A percentile compares a stretch with the other conserved stretches of the same genome.
These are phyloP conservation scores for Acer negundo DNA, from an alignment of 345 rosid genomes.

Conservation along the genomic window DNA sequence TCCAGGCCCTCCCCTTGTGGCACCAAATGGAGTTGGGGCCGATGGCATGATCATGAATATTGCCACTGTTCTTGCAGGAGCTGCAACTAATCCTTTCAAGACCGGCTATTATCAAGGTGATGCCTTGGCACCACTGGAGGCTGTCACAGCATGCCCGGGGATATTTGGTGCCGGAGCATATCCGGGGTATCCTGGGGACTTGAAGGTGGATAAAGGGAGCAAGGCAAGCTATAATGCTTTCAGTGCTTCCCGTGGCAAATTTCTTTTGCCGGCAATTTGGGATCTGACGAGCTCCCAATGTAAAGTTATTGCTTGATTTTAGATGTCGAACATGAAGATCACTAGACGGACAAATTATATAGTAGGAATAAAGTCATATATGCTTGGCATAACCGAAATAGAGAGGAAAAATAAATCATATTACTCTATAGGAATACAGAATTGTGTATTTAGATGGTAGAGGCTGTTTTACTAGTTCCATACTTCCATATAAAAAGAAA, in stretches of 20 bases:
- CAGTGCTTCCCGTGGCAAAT: slow-evolving; percentile 19
- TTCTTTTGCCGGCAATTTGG: slow-evolving; percentile 33
- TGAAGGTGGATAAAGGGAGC: slow-evolving; percentile 19
- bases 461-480: too few relatives aligned
- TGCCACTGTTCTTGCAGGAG: slow-evolving; percentile 31
- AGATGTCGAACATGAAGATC: not conserved
- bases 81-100: slow-evolving; percentile 30
- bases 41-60: slow-evolving; percentile 29
- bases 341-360: not conserved
- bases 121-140: slow-evolving; percentile 28
- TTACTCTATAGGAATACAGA: not conserved
- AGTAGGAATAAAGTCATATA: not conserved
- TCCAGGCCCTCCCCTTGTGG: slow-evolving; percentile 24
- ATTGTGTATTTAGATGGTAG: not conserved
- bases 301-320: slow-evolving; percentile 13
- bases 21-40: slow-evolving; percentile 27
- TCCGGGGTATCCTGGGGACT: slow-evolving; percentile 31
- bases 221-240: slow-evolving; percentile 31
- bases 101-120: slow-evolving; percentile 28
- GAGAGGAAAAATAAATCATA: not conserved
- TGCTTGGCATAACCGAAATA: too few relatives aligned
- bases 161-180: slow-evolving; percentile 33
- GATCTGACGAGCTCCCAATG: slow-evolving; percentile 11
- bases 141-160: slow-evolving; percentile 32
- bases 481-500: not conserved